These are phyloP conservation scores for Lipomyces spencermartinsiae DNA, from an alignment of 805 yeast species.

Conservation along the genomic window DNA sequence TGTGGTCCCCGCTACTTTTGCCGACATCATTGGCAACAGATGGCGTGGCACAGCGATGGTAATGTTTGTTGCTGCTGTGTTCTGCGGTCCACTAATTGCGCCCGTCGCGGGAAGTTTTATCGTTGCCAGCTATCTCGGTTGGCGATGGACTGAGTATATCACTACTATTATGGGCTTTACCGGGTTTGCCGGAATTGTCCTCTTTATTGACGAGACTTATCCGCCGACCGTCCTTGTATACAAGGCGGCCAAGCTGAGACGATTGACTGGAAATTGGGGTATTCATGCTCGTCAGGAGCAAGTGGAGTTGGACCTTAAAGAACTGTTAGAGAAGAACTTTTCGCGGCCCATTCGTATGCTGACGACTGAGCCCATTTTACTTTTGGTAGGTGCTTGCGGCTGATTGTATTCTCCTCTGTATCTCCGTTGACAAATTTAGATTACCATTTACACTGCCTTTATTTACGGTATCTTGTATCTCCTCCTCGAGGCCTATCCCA, in stretches of 20 bases:
- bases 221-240: constrained; percentile 67
- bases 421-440: constrained; percentile 16
- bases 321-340: constrained; percentile 66
- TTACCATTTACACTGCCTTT: constrained; percentile 76
- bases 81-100: constrained; percentile 79
- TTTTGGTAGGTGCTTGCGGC: constrained; percentile 46
- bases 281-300: constrained; percentile 79
- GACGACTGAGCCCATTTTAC: constrained; percentile 70
- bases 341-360: constrained; percentile 74
- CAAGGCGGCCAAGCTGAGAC: constrained; percentile 68
- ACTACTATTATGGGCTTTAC: constrained; percentile 65
- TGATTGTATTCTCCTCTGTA: background rate
- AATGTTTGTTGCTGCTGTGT: constrained; percentile 73
- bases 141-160: constrained; percentile 84
- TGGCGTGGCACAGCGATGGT: constrained; percentile 79
- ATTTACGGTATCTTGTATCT: constrained; percentile 80
- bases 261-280: constrained; percentile 80
- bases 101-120: constrained; percentile 81
- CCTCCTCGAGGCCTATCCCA: constrained; percentile 76
- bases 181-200: constrained; percentile 49
- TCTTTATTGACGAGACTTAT: constrained; percentile 72
- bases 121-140: constrained; percentile 64
- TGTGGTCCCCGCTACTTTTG: constrained; percentile 84
- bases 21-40: constrained; percentile 73
- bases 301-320: constrained; percentile 60